These are phyloP conservation scores for Leccinellum luteum DNA, from an alignment of 768 basidiomycete species.

Conservation along the genomic window DNA sequence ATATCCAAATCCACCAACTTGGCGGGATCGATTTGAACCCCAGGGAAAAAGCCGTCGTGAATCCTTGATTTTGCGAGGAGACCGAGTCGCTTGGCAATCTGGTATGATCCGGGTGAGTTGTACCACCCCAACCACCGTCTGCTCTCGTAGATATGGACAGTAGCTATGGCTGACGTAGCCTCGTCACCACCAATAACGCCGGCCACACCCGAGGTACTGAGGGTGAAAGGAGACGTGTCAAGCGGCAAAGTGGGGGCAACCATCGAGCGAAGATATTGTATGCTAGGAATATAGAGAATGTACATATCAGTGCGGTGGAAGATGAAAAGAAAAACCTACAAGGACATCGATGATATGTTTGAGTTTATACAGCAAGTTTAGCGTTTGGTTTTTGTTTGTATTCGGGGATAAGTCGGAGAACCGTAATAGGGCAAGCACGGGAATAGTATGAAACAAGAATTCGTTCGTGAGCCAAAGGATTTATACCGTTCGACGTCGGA, in stretches of 20 bases:
- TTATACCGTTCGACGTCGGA: neutral
- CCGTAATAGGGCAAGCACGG: neutral
- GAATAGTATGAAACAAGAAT: neutral
- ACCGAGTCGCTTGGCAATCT: slow-evolving; percentile 33
- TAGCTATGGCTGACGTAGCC: slow-evolving; percentile 38
- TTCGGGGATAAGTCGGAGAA: neutral
- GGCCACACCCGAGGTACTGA: slow-evolving; percentile 34
- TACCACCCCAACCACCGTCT: slow-evolving; percentile 39
- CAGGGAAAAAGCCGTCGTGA: slow-evolving; percentile 35
- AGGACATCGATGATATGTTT: neutral
- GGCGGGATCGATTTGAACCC: slow-evolving; percentile 32
- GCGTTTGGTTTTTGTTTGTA: neutral
- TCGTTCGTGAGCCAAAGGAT: neutral
- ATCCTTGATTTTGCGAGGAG: slow-evolving; percentile 33
- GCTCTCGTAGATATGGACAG: slow-evolving; percentile 34
- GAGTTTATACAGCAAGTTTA: slow-evolving; percentile 1
- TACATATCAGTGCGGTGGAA: slow-evolving; percentile 20
- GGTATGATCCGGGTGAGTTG: slow-evolving; percentile 37
- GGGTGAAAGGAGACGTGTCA: slow-evolving; percentile 22
- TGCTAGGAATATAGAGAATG: slow-evolving; percentile 16
- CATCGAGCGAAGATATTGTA: slow-evolving; percentile 16
- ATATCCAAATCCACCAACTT: slow-evolving; percentile 32
- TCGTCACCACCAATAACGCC: slow-evolving; percentile 39
- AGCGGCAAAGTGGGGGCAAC: slow-evolving; percentile 9
- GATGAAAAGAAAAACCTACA: slow-evolving; percentile 7